phyloP scores from a whole-genome alignment of 2,329 filamentous ascomycete genomes.

The Cadophora sp. region DNA sequence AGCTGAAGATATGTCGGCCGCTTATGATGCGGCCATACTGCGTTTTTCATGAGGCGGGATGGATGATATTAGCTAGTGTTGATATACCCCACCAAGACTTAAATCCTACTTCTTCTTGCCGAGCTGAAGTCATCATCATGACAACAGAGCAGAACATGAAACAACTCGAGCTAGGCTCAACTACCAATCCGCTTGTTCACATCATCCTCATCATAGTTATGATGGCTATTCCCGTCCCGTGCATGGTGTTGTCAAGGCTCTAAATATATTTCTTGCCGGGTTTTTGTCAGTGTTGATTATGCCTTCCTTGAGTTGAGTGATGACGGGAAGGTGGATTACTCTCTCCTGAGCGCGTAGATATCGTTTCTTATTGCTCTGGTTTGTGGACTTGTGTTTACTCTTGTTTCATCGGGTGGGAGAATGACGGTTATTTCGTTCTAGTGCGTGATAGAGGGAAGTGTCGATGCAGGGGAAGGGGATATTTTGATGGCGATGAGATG shows the following conservation, averaged over 20 bases:
- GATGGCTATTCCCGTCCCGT: slow-evolving; percentile 10
- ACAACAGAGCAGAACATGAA: slow-evolving; percentile 16
- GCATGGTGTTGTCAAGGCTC: neutral
- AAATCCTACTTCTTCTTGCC: neutral
- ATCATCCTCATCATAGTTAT: neutral
- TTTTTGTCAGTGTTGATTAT: neutral
- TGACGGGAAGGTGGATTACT: neutral
- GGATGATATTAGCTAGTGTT: slow-evolving; percentile 4
- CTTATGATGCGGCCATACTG: neutral
- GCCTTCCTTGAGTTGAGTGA: neutral
- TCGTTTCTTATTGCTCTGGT: slow-evolving; percentile 11
- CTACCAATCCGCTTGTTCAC: neutral
- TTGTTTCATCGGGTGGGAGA: neutral
- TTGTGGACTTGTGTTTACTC: neutral
- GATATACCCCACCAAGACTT: slow-evolving; percentile 9
- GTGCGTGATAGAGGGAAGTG: neutral
- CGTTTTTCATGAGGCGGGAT: neutral
- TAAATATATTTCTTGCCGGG: neutral
- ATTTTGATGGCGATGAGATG: neutral
- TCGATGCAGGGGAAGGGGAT: neutral
- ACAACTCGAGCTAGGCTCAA: slow-evolving; percentile 7
- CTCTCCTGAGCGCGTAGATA: neutral
- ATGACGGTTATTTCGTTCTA: neutral
- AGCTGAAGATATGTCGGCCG: neutral
- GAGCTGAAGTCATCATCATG: slow-evolving; percentile 18